Conservation (phyloP, 495 filamentous ascomycete genomes). For the Durotheca rogersii region DNA sequence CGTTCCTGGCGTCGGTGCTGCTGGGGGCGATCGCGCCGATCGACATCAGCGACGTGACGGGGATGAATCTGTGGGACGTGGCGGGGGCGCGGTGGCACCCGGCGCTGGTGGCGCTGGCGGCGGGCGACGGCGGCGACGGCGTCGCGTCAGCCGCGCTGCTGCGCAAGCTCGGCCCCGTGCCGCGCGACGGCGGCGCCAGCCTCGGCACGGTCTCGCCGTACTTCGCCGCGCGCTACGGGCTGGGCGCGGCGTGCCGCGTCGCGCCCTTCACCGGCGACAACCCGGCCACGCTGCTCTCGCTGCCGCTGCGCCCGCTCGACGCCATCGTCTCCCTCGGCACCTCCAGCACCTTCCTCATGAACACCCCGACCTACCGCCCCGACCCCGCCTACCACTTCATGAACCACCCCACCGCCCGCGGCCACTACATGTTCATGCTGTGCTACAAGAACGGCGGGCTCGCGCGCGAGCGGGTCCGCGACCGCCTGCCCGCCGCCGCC, state of each 20-base stretch:
- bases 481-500: conserved; percentile 53
- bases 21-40: conserved; percentile 82
- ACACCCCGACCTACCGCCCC: conserved; percentile 82
- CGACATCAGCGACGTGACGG: conserved; percentile 92
- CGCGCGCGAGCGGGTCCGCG: conserved; percentile 83
- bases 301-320: conserved; percentile 81
- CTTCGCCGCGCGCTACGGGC: conserved; percentile 75
- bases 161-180: conserved; percentile 84
- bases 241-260: conserved; percentile 70
- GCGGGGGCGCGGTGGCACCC: conserved; percentile 70
- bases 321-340: conserved; percentile 94
- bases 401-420: conserved; percentile 80
- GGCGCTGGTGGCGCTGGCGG: conserved; percentile 70
- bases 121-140: conserved; percentile 62
- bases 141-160: conserved; percentile 63
- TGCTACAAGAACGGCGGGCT: conserved; percentile 98
- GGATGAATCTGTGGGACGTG: conserved; percentile 97
- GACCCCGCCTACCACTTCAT: conserved; percentile 87
- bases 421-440: conserved; percentile 97
- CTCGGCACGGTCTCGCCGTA: conserved; percentile 74
- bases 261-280: conserved; percentile 94
- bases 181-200: conserved; percentile 74
- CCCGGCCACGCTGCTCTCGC: conserved; percentile 87
- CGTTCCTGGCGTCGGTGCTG: conserved; percentile 90
- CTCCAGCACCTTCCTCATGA: conserved; percentile 96